Evolutionary conservation across 768 basidiomycete species (phyloP), one percentile per base, ranked within the genome.

Genomic region (Russula ochroleuca): DNA sequence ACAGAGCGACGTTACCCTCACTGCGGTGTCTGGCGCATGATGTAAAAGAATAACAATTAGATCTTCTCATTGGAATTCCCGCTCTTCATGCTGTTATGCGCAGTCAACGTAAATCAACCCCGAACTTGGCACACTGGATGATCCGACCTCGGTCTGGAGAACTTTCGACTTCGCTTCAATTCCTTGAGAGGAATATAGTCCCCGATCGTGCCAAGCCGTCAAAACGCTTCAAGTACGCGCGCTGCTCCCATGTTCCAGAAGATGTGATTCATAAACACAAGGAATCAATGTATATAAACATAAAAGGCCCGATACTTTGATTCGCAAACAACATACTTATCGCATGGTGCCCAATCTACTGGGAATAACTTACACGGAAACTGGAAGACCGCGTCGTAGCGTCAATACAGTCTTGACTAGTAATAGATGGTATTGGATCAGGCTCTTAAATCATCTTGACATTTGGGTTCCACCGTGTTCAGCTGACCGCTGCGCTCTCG

Each of bases 401-500:
- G 23, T 38, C 25, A n/a, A 33, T 17, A 15, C 15, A 13, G 47
- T 53, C 53, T 54, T n/a, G 47, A 33, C 11, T 19, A n/a, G 28
- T 37, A 35, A 23, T 43, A 45, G 49, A 23, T 60, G 15, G 31
- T 31, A 54, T 53, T 38, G n/a, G 40, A 47, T 35, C 37, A 28
- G 25, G 28, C 41, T 17, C 45, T 33, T 48, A 58, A 21, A 33
- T 37, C 23, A 25, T 6, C 57, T 50, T 57, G 53, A 37, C 47
- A 33, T 31, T 23, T 31, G 31, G 3, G 23, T 35, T 21, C 33
- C 17, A 38, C 53, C 13, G 25, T n/a, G 8, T 50, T 66, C 54
- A 68, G 48, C 61, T 59, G 40, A 40, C 57, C 45, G 53, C 62
- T 15, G 74, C 70, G 17, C 69, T 65, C 61, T 78, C 75, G 53